A percentile compares a stretch with the other conserved stretches of the same genome.
Evolutionary conservation across 768 basidiomycete species (phyloP).

Genomic region (Agrocybe praecox): DNA sequence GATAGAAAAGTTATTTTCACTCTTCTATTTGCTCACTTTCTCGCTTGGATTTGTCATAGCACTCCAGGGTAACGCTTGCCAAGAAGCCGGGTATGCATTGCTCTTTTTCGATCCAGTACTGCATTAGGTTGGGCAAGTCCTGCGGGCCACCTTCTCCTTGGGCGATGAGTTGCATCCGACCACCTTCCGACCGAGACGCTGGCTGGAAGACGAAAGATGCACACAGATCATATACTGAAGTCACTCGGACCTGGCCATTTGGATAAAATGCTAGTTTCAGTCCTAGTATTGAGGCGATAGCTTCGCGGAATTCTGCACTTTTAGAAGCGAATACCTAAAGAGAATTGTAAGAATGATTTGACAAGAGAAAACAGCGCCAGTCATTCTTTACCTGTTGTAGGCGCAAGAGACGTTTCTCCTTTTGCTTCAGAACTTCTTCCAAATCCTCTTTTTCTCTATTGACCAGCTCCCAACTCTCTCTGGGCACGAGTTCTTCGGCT

Average conservation of each 20-base stretch:
- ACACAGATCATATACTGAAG: slow-evolving; percentile 85
- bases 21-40: slow-evolving; percentile 11
- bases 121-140: slow-evolving; percentile 74
- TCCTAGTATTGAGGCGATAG: slow-evolving; percentile 87
- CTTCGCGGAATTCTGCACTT: slow-evolving; percentile 88
- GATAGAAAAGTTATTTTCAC: background rate
- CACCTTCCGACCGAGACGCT: slow-evolving; percentile 31
- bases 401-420: slow-evolving; percentile 78
- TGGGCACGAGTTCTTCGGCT: slow-evolving; percentile 60
- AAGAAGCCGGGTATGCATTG: slow-evolving; percentile 89
- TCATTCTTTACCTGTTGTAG: slow-evolving; percentile 70
- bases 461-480: slow-evolving; percentile 78
- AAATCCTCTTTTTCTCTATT: slow-evolving; percentile 71
- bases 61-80: slow-evolving; percentile 86
- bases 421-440: slow-evolving; percentile 65
- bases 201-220: slow-evolving; percentile 90
- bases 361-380: background rate
- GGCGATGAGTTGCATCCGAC: slow-evolving; percentile 72
- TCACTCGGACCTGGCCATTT: slow-evolving; percentile 88
- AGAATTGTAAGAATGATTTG: background rate
- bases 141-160: slow-evolving; percentile 76
- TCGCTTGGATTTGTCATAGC: slow-evolving; percentile 76
- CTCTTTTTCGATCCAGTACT: slow-evolving; percentile 85
- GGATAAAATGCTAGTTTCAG: slow-evolving; percentile 91
- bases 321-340: slow-evolving; percentile 82